These are phyloP conservation scores for Priceomyces melissophilus DNA, from an alignment of 805 yeast species.

Conservation along the genomic window DNA sequence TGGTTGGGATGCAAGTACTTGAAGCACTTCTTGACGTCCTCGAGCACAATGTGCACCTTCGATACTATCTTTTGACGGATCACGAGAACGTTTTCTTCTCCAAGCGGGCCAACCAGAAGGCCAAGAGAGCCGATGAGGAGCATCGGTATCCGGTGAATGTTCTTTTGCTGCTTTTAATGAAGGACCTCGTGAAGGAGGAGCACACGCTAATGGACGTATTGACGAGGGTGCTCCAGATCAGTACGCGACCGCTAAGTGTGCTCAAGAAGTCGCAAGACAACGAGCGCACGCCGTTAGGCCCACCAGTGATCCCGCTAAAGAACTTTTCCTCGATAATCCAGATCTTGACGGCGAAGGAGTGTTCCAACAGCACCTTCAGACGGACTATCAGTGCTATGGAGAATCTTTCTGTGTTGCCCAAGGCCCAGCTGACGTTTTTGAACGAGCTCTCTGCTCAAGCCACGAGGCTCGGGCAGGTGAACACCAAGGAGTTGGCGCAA, in stretches of 20 bases:
- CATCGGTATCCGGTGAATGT: slow-evolving; percentile 63
- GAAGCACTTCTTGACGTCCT: slow-evolving; percentile 71
- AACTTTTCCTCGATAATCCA: slow-evolving; percentile 62
- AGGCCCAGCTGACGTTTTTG: slow-evolving; percentile 64
- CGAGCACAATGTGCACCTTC: slow-evolving; percentile 61
- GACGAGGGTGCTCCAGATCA: slow-evolving; percentile 70
- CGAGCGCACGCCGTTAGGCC: slow-evolving; percentile 26
- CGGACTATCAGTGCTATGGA: slow-evolving; percentile 80
- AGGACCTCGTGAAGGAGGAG: slow-evolving; percentile 64
- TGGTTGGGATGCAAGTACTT: slow-evolving; percentile 72
- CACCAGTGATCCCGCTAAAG: slow-evolving; percentile 63
- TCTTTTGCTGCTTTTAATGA: slow-evolving; percentile 59
- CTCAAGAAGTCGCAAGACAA: slow-evolving; percentile 43
- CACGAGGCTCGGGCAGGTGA: slow-evolving; percentile 48
- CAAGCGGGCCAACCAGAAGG: slow-evolving; percentile 30
- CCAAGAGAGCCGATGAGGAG: slow-evolving; percentile 27
- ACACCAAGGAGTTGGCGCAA: slow-evolving; percentile 52
- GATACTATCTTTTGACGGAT: slow-evolving; percentile 75
- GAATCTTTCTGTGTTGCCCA: slow-evolving; percentile 58
- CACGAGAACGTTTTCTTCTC: slow-evolving; percentile 49
- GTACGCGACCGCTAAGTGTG: slow-evolving; percentile 67
- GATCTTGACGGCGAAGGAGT: slow-evolving; percentile 74
- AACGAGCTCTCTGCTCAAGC: slow-evolving; percentile 65
- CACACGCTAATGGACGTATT: slow-evolving; percentile 72
- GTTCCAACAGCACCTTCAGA: slow-evolving; percentile 81